phyloP scores from a whole-genome alignment of 805 yeast genomes.

The Ogataea nonfermentans region DNA sequence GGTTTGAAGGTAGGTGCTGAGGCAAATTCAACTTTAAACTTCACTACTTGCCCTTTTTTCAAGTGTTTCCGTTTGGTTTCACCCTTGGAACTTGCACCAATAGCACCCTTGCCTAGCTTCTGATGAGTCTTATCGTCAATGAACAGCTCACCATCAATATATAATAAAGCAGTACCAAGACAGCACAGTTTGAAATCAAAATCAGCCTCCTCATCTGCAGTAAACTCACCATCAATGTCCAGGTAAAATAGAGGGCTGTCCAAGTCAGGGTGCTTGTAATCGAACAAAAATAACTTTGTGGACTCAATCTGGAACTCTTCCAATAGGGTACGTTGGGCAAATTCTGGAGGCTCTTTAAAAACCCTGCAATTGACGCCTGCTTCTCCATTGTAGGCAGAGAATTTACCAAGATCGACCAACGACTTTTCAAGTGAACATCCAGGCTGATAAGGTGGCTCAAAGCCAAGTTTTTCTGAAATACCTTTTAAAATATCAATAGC shows the following conservation, averaged over 20 bases:
- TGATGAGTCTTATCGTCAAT: conserved; percentile 47
- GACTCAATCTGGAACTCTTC: conserved; percentile 27
- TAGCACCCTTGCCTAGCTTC: conserved; percentile 39
- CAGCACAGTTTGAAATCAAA: conserved; percentile 40
- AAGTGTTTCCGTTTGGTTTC: conserved; percentile 25
- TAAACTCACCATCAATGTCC: conserved; percentile 39
- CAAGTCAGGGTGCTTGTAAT: conserved; percentile 23
- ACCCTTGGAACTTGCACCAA: conserved; percentile 34
- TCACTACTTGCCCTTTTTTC: conserved; percentile 36
- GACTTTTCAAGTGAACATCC: conserved; percentile 33
- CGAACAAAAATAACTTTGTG: conserved; percentile 22
- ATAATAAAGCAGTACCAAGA: conserved; percentile 43
- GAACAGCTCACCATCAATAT: conserved; percentile 41
- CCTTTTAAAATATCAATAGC: conserved; percentile 18
- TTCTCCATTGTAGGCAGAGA: conserved; percentile 20
- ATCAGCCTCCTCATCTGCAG: conserved; percentile 37
- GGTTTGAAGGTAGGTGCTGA: conserved; percentile 39
- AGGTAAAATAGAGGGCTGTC: conserved; percentile 33
- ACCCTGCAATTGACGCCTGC: conserved; percentile 31
- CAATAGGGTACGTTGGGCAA: conserved; percentile 25
- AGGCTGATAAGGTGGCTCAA: conserved; percentile 29
- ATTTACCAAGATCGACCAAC: conserved; percentile 18
- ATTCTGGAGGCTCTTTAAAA: conserved; percentile 28
- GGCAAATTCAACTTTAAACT: conserved; percentile 41
- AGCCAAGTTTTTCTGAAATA: conserved; percentile 22